These are phyloP conservation scores for Arthrobotrys megalospora DNA, from an alignment of 2,329 filamentous ascomycete species.

Conservation along the genomic window DNA sequence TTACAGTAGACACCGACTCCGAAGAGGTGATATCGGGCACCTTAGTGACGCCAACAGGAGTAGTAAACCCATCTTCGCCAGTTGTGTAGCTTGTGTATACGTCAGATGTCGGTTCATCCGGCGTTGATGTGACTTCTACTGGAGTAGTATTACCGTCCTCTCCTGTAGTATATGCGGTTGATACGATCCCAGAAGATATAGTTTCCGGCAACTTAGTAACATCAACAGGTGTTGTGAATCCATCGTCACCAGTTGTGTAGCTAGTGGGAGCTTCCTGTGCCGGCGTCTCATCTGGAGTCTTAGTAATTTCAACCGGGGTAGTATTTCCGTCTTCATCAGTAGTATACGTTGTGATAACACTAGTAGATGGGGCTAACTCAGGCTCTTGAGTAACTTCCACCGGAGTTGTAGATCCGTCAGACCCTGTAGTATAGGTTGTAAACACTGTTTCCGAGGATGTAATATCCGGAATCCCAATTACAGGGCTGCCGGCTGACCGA, in stretches of 20 bases:
- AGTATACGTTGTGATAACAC: not conserved
- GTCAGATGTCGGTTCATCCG: not conserved
- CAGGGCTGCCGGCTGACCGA: not conserved
- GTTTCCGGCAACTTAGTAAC: not conserved
- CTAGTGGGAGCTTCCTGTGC: not conserved
- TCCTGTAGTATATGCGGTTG: not conserved
- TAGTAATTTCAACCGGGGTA: not conserved
- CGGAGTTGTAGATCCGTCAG: not conserved
- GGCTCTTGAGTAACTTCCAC: not conserved
- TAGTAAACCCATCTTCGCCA: not conserved
- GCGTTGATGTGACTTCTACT: not conserved
- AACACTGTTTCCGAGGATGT: not conserved
- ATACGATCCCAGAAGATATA: not conserved
- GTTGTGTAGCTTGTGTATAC: not conserved
- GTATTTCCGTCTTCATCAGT: slow-evolving; percentile 9
- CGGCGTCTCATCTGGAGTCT: not conserved
- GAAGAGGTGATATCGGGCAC: not conserved
- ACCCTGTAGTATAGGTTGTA: not conserved
- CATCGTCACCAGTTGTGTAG: slow-evolving; percentile 4
- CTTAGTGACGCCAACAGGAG: not conserved
- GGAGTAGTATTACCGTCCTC: not conserved
- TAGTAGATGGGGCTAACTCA: not conserved
- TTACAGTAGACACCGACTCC: not conserved
- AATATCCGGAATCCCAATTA: not conserved
- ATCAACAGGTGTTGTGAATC: not conserved